Conservation (phyloP, 1,139 yeast genomes). For the Entelexis paramagnoliae region DNA sequence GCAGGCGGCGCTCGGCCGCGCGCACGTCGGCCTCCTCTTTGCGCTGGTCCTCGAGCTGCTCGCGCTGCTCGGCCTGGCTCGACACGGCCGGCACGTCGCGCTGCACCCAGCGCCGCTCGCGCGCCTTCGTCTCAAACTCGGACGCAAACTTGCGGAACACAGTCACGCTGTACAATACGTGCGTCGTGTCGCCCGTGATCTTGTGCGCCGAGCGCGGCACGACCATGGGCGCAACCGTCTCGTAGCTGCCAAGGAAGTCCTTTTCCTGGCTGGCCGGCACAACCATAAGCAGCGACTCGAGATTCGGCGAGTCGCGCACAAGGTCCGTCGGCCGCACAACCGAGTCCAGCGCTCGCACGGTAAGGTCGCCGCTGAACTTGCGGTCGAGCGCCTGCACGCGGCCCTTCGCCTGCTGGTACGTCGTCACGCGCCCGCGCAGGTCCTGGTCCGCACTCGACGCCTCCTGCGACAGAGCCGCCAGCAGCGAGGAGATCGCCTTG, state of each 20-base stretch:
- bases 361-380: constrained; percentile 84
- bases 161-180: constrained; percentile 62
- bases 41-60: constrained; percentile 7
- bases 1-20: constrained; percentile 50
- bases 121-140: constrained; percentile 57
- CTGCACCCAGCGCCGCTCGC: constrained; percentile 87
- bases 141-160: constrained; percentile 69
- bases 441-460: constrained; percentile 75
- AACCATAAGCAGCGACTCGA: constrained; percentile 72
- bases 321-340: constrained; percentile 77
- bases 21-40: constrained; percentile 31
- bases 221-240: constrained; percentile 65
- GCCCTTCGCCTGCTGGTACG: constrained; percentile 72
- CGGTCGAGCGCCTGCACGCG: constrained; percentile 81
- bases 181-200: constrained; percentile 66
- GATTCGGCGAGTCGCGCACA: constrained; percentile 73
- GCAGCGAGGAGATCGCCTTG: constrained; percentile 67
- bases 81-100: constrained; percentile 77
- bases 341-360: constrained; percentile 82
- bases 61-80: constrained; percentile 1
- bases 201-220: constrained; percentile 80
- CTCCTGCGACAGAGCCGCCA: constrained; percentile 59
- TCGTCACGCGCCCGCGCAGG: constrained; percentile 57
- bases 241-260: constrained; percentile 61
- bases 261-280: constrained; percentile 59